Evolutionary conservation across 805 yeast genomes (phyloP), one percentile per base, ranked within the genome.

Genomic region (Maudiozyma serrabonitensis): DNA sequence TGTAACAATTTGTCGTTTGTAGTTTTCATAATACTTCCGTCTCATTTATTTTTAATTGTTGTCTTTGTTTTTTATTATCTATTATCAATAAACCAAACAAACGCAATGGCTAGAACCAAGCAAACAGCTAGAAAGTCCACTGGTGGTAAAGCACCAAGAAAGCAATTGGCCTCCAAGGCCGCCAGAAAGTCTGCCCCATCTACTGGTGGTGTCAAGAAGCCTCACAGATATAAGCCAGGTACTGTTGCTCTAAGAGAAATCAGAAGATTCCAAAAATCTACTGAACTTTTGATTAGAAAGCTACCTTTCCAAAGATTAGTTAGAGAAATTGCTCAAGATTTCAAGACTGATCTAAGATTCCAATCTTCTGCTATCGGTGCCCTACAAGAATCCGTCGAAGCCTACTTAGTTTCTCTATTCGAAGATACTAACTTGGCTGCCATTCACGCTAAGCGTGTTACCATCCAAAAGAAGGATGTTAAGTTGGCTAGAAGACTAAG

Each of bases 371-470:
- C 98, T 59, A 85, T 91, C 58, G 90, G 95, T 75, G 98, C 98
- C 61, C 77, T 91, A 63, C 98, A 91, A 74, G 99, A 91, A 76
- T 90, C 98, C 56, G 96, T 91, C 56, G 99, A 91, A 79, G 96
- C 97, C 66, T 91, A 88, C 80, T 78, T 93, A 64, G 96, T 91
- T 49, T 87, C 96, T 53, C 75, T 91, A 66, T 91, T 91, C 63
- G 97, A 91, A 78, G 98, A 91, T 73, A 91, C 98, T 58, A 90
- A 90, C 79, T 80, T 91, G 77, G 91, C 97, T 77, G 97, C 97
- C 58, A 87, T 89, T 61, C 99, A 91, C 74, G 99, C 98, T 66
- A 91, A 93, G 82, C 85, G 99, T 76, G 98, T 91, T 63, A 91
- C 99, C 57, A 88, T 91, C 68, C 96, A 88, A 80, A 90, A 89